These are phyloP conservation scores for Tetrapyrgos nigripes DNA, from an alignment of 1,284 basidiomycete genomes.

Conservation along the genomic window DNA sequence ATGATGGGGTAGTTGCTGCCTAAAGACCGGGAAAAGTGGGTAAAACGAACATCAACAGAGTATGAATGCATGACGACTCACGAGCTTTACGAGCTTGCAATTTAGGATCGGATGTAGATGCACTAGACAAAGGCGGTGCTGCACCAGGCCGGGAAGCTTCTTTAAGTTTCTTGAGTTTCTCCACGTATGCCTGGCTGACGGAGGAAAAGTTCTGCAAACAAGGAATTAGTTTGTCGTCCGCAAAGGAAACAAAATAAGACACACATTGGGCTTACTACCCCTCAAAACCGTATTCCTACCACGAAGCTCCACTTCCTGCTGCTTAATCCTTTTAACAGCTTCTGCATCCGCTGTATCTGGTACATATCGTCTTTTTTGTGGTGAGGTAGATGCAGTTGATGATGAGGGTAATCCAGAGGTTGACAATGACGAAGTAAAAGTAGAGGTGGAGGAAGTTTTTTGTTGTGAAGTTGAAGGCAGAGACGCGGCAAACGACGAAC, in stretches of 20 bases:
- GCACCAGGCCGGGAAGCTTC: conserved; percentile 64
- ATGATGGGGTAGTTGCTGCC: conserved; percentile 89
- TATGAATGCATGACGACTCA: conserved; percentile 38
- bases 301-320: conserved; percentile 74
- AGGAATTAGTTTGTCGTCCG: neutral
- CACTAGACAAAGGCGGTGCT: conserved; percentile 36
- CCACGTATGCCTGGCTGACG: conserved; percentile 63
- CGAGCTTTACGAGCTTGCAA: conserved; percentile 66
- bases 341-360: conserved; percentile 81
- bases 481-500: neutral
- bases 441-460: conserved; percentile 27
- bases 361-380: conserved; percentile 79
- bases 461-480: conserved; percentile 62
- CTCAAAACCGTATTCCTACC: conserved; percentile 81
- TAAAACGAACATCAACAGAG: neutral
- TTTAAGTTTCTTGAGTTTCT: conserved; percentile 79
- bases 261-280: conserved; percentile 77
- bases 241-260: conserved; percentile 26
- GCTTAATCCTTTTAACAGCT: conserved; percentile 82
- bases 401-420: conserved; percentile 42
- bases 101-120: conserved; percentile 49
- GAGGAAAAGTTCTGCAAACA: conserved; percentile 71
- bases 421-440: conserved; percentile 40
- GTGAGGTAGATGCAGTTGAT: conserved; percentile 50
- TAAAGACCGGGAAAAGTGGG: conserved; percentile 27